Evolutionary conservation across 495 filamentous ascomycete species (phyloP).

Genomic region (Penicillium parvum): DNA sequence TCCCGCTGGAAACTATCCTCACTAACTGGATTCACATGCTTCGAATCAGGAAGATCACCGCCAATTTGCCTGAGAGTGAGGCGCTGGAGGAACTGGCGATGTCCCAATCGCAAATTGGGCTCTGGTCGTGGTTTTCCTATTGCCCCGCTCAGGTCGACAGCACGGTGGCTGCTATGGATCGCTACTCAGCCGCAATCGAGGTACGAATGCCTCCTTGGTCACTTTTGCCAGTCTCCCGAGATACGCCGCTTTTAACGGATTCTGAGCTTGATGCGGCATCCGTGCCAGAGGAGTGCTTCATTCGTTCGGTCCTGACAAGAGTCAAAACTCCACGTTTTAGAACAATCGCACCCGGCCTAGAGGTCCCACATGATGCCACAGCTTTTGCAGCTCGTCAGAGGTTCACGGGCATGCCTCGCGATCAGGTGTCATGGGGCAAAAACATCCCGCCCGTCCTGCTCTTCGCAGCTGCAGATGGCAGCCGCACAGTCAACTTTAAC

Average conservation of each 20-base stretch:
- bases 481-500: slow-evolving; percentile 17
- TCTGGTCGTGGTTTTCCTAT: slow-evolving; percentile 18
- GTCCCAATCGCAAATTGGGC: slow-evolving; percentile 4
- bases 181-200: slow-evolving; percentile 12
- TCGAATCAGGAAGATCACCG: slow-evolving; percentile 22
- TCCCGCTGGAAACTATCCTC: slow-evolving; percentile 36
- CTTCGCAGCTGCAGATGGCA: slow-evolving; percentile 15
- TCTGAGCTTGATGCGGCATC: slow-evolving; percentile 26
- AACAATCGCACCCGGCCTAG: slow-evolving; percentile 32
- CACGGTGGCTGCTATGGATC: slow-evolving; percentile 15
- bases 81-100: not conserved
- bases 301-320: slow-evolving; percentile 24
- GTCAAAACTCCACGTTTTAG: slow-evolving; percentile 31
- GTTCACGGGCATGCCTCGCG: slow-evolving; percentile 15
- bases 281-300: slow-evolving; percentile 28
- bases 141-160: slow-evolving; percentile 14
- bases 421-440: no score
- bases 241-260: slow-evolving; percentile 17
- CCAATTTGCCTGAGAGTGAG: not conserved
- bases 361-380: slow-evolving; percentile 11
- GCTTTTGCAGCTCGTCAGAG: slow-evolving; percentile 21
- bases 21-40: slow-evolving; percentile 32
- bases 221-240: not conserved
- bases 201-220: slow-evolving; percentile 17
- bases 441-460: slow-evolving; percentile 21